Evolutionary conservation across 148 eudicot species (phyloP).

Genomic region (Diospyros kaki): DNA sequence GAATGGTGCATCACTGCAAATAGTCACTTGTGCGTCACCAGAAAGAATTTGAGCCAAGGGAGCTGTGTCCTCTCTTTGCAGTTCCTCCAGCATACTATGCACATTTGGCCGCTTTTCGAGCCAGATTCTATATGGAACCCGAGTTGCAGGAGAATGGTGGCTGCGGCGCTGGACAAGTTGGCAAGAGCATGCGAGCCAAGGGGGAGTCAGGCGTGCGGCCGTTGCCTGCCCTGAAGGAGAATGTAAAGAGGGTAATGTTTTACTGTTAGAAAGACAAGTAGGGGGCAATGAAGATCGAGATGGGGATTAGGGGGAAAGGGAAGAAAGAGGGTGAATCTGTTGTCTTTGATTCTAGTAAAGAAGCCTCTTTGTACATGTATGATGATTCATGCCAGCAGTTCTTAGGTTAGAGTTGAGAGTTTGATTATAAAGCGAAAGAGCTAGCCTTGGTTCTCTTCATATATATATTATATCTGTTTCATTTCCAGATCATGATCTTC

Average conservation of each 20-base stretch:
- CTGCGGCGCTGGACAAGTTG: slow-evolving; percentile 21
- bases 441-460: no score
- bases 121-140: slow-evolving; percentile 72
- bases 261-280: slow-evolving; percentile 32
- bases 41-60: background rate
- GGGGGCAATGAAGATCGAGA: background rate
- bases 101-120: slow-evolving; percentile 75
- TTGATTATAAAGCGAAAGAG: no score
- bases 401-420: no score
- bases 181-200: slow-evolving; percentile 23
- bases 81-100: slow-evolving; percentile 95
- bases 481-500: no score
- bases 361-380: slow-evolving; percentile 8
- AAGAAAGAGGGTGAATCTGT: background rate
- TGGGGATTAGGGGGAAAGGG: background rate
- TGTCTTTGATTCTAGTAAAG: background rate
- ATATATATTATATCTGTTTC: no score
- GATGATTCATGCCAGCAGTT: slow-evolving; percentile 1
- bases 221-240: slow-evolving; percentile 62
- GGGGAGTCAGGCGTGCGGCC: slow-evolving; percentile 49
- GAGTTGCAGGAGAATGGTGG: slow-evolving; percentile 48
- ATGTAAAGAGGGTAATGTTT: slow-evolving; percentile 69
- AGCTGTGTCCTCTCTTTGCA: slow-evolving; percentile 17
- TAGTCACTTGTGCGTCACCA: background rate
- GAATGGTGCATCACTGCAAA: background rate